A percentile compares a stretch with the other conserved stretches of the same genome.
Evolutionary conservation across 495 filamentous ascomycete genomes (phyloP).

Genomic region (Talaromyces trachyspermus): DNA sequence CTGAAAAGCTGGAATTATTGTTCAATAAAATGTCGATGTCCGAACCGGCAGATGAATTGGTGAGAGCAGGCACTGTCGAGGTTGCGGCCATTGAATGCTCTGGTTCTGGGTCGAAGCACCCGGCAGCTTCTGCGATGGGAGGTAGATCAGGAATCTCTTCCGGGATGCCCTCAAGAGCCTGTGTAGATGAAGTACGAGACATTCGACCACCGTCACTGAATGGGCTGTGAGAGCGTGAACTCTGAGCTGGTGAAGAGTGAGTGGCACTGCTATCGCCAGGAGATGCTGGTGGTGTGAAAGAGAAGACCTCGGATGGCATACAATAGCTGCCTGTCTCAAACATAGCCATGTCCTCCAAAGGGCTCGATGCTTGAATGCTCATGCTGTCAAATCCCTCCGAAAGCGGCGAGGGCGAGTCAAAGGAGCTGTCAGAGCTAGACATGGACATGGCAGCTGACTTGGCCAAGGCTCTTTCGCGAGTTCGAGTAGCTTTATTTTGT

Average conservation of each 20-base stretch:
- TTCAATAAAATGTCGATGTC: conserved; percentile 43
- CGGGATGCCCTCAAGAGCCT: conserved; percentile 15
- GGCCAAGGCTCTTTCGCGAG: conserved; percentile 39
- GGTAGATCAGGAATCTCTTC: conserved; percentile 18
- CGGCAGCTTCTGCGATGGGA: conserved; percentile 20
- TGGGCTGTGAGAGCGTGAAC: conserved; percentile 36
- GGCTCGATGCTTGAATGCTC: conserved; percentile 42
- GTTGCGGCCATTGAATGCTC: conserved; percentile 28
- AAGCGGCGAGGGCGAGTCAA: conserved; percentile 25
- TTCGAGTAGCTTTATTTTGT: conserved; percentile 51
- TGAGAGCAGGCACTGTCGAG: conserved; percentile 32
- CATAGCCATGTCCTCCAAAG: conserved; percentile 26
- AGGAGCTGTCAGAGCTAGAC: conserved; percentile 25
- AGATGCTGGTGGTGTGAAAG: conserved; percentile 43
- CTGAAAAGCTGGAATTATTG: conserved; percentile 30
- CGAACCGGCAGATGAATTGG: conserved; percentile 31
- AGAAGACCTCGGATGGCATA: conserved; percentile 33
- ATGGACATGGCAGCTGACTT: conserved; percentile 28
- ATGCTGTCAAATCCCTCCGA: conserved; percentile 31
- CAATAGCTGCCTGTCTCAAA: conserved; percentile 37
- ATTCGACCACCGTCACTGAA: conserved; percentile 37
- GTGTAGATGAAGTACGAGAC: conserved; percentile 24
- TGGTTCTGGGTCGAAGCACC: conserved; percentile 31
- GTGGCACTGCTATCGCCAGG: conserved; percentile 35
- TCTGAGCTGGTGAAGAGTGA: conserved; percentile 38